These are phyloP conservation scores for Castanea mollissima DNA, from an alignment of 306 rosid species.

Conservation along the genomic window DNA sequence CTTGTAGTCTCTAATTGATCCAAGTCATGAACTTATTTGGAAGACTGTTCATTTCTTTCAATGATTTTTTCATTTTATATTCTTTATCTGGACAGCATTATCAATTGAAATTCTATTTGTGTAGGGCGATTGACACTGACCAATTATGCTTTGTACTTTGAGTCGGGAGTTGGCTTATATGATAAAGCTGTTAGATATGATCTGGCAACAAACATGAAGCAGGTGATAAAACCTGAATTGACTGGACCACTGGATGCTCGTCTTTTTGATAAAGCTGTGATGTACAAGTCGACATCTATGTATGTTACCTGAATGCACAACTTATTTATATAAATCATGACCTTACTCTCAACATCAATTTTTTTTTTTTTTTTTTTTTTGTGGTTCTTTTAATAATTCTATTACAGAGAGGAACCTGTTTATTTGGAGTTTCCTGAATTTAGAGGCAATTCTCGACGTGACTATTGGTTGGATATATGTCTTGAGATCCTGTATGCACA, in stretches of 20 bases:
- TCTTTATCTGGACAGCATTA: neutral
- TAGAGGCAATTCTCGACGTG: conserved; percentile 81
- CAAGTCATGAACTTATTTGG: neutral
- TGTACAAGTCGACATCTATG: conserved; percentile 82
- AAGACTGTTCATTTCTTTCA: neutral
- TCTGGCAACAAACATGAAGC: conserved; percentile 69
- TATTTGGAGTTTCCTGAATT: conserved; percentile 93
- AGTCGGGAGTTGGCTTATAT: conserved; percentile 80
- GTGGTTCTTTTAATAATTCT: conserved; percentile 25
- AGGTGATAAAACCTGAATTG: conserved; percentile 82
- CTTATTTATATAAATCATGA: conserved; percentile 5
- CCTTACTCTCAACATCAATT: conserved; percentile 16
- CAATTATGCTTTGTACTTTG: conserved; percentile 81
- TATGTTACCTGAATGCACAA: conserved; percentile 40
- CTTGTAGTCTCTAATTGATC: neutral
- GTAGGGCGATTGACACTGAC: conserved; percentile 87
- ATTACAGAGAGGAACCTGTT: conserved; percentile 80
- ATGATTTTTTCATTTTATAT: neutral
- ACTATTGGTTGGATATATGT: conserved; percentile 88
- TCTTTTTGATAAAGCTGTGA: conserved; percentile 91
- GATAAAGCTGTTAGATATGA: conserved; percentile 86
- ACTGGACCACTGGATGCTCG: conserved; percentile 97
- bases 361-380: conserved; percentile 7
- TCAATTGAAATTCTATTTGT: conserved; percentile 25
- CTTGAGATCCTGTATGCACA: conserved; percentile 75